Evolutionary conservation across 805 yeast genomes (phyloP).

Genomic region (Lachancea fermentati): DNA sequence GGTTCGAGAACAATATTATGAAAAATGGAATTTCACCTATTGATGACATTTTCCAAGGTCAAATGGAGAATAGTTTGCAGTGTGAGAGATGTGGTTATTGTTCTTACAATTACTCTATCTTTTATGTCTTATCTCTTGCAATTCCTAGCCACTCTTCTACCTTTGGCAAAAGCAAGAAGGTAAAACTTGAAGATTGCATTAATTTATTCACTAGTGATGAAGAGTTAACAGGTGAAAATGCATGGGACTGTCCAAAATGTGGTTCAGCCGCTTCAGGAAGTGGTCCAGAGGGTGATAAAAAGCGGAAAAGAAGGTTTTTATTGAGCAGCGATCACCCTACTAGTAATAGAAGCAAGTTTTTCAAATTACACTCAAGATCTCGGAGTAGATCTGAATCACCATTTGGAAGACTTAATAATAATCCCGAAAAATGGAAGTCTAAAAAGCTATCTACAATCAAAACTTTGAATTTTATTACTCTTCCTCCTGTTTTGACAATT

Average conservation of each 20-base stretch:
- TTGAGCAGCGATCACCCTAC: conserved; percentile 2
- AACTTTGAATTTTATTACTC: conserved; percentile 63
- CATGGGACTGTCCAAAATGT: conserved; percentile 83
- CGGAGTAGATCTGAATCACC: conserved; percentile 31
- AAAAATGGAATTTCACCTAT: conserved; percentile 64
- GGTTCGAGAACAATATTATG: conserved; percentile 50
- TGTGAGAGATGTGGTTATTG: conserved; percentile 62
- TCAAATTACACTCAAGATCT: conserved; percentile 23
- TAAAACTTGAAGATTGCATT: conserved; percentile 57
- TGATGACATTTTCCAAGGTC: conserved; percentile 65
- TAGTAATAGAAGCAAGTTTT: conserved; percentile 11
- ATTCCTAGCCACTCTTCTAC: conserved; percentile 41
- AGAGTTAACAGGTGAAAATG: conserved; percentile 62
- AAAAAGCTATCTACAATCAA: conserved; percentile 49
- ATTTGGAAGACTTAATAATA: conserved; percentile 17
- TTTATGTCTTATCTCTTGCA: conserved; percentile 57
- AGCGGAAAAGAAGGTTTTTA: conserved; percentile 5
- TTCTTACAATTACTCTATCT: conserved; percentile 55
- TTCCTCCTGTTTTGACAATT: conserved; percentile 75
- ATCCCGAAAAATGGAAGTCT: conserved; percentile 9
- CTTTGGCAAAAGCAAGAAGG: conserved; percentile 28
- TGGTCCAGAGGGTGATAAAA: conserved; percentile 7
- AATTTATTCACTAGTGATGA: conserved; percentile 58
- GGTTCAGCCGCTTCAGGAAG: conserved; percentile 12
- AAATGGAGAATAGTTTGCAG: conserved; percentile 55